phyloP scores from a whole-genome alignment of 305 asterid genomes.

The Coffea humblotiana region DNA sequence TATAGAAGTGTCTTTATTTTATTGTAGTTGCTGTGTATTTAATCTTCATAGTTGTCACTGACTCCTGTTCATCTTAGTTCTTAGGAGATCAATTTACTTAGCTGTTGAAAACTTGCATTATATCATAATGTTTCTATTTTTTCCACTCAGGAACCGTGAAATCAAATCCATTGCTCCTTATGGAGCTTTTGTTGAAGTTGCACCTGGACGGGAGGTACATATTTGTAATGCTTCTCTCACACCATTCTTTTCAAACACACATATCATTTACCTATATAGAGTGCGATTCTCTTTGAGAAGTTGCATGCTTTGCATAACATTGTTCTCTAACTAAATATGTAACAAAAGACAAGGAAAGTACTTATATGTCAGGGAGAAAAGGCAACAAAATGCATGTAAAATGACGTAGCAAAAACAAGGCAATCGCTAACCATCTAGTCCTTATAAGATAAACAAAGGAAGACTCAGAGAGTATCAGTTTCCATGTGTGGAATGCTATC shows the following conservation, averaged over 20 bases:
- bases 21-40: not conserved
- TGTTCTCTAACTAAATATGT: not conserved
- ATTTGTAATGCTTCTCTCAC: conserved; percentile 13
- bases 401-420: not conserved
- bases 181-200: conserved; percentile 89
- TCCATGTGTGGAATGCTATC: not conserved
- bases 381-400: not conserved
- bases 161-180: conserved; percentile 84
- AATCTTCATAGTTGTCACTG: not conserved
- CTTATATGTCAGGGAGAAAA: not conserved
- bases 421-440: not conserved
- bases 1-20: not conserved
- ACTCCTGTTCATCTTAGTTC: not conserved
- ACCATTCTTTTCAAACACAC: not conserved
- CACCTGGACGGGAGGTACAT: conserved; percentile 92
- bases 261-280: not conserved
- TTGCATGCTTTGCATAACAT: not conserved
- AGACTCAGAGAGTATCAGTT: not conserved
- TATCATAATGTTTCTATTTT: conserved; percentile 13
- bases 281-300: not conserved
- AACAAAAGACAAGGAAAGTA: not conserved
- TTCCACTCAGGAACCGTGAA: conserved; percentile 81
- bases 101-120: too few relatives aligned
- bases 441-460: not conserved
- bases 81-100: not conserved